These are phyloP conservation scores for Umbelopsis ramanniana DNA, from an alignment of 192 early-diverging fungal genomes.

Conservation along the genomic window DNA sequence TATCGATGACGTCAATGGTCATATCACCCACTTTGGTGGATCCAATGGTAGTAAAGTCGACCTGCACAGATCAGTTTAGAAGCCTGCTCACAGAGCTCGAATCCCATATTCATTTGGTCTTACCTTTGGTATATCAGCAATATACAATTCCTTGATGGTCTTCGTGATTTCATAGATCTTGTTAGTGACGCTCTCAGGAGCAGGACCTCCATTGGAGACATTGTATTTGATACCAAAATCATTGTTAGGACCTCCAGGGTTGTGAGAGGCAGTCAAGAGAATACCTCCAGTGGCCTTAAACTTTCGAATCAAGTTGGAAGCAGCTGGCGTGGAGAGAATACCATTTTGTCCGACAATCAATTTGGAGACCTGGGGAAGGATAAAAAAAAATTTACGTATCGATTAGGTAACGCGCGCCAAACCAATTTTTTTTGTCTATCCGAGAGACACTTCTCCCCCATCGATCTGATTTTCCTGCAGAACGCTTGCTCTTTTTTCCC, in stretches of 20 bases:
- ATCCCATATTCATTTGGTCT: neutral
- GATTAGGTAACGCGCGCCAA: constrained; percentile 16
- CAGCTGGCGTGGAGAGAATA: constrained; percentile 95
- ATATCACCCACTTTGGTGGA: constrained; percentile 64
- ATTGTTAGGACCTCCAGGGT: constrained; percentile 95
- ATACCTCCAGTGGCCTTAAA: constrained; percentile 91
- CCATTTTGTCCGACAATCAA: constrained; percentile 92
- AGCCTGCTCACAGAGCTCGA: neutral
- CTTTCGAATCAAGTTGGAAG: constrained; percentile 91
- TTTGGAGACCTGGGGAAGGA: constrained; percentile 65
- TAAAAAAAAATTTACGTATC: constrained; percentile 23
- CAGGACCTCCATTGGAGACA: constrained; percentile 94
- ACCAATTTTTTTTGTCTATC: too few relatives aligned
- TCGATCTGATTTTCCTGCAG: too few relatives aligned
- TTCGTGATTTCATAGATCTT: constrained; percentile 87
- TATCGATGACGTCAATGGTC: constrained; percentile 86
- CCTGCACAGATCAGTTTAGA: constrained; percentile 30
- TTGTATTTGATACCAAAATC: constrained; percentile 99
- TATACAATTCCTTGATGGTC: constrained; percentile 67
- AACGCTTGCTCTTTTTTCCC: too few relatives aligned
- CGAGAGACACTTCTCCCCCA: too few relatives aligned
- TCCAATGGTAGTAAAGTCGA: constrained; percentile 78
- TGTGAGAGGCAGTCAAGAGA: constrained; percentile 97
- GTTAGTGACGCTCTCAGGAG: constrained; percentile 94
- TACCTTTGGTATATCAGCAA: constrained; percentile 66